These are phyloP conservation scores for Collybia mongolica DNA, from an alignment of 768 basidiomycete genomes.

Conservation along the genomic window DNA sequence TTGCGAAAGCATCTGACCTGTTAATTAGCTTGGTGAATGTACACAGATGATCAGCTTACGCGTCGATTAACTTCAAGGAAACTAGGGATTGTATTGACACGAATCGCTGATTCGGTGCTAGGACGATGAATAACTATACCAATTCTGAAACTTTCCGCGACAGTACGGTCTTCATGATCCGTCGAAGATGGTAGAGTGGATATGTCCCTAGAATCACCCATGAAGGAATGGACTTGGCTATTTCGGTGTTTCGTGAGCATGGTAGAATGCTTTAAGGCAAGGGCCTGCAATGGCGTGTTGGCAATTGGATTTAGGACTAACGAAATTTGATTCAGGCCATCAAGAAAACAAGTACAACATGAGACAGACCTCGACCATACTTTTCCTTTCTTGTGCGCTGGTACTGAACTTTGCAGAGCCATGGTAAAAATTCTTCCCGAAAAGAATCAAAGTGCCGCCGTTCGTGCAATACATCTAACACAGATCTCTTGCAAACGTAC, in stretches of 20 bases:
- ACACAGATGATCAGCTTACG: constrained; percentile 37
- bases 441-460: constrained; percentile 79
- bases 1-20: constrained; percentile 47
- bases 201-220: constrained; percentile 19
- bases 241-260: constrained; percentile 25
- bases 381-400: constrained; percentile 56
- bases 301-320: constrained; percentile 47
- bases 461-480: constrained; percentile 69
- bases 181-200: constrained; percentile 48
- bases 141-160: constrained; percentile 54
- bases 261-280: constrained; percentile 63
- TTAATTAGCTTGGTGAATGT: not conserved
- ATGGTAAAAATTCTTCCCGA: constrained; percentile 88
- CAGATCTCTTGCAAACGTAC: constrained; percentile 77
- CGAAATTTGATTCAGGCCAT: not conserved
- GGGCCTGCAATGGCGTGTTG: constrained; percentile 42
- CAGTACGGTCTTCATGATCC: constrained; percentile 31
- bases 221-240: constrained; percentile 12
- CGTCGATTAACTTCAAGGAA: constrained; percentile 82
- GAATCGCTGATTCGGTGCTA: constrained; percentile 54
- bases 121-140: constrained; percentile 61
- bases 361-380: constrained; percentile 51
- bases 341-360: not conserved
- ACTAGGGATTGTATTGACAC: constrained; percentile 73
- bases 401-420: constrained; percentile 87